Evolutionary conservation across 192 early-diverging fungal genomes (phyloP).

Genomic region (Glomus cerebriforme): DNA sequence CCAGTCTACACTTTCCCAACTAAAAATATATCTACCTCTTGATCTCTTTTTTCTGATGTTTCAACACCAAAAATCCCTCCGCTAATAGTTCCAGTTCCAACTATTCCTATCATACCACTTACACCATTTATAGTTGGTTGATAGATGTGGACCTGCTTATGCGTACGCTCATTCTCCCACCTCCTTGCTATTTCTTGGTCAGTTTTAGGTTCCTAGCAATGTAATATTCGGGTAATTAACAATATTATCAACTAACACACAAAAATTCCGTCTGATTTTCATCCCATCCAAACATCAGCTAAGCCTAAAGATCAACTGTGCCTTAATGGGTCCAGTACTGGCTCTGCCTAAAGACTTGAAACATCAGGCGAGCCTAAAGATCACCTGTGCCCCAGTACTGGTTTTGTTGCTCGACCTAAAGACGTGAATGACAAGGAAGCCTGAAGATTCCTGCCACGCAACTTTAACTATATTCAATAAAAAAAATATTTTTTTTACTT

Average conservation of each 20-base stretch:
- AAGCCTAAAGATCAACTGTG: background rate
- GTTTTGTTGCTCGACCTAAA: background rate
- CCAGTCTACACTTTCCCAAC: background rate
- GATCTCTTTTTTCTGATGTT: slow-evolving; percentile 1
- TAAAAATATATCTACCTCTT: background rate
- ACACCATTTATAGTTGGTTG: background rate
- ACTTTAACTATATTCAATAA: no score
- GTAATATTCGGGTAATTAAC: background rate
- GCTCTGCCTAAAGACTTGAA: slow-evolving; percentile 2
- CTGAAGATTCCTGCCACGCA: no score
- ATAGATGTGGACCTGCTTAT: background rate
- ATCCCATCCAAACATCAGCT: slow-evolving; percentile 16
- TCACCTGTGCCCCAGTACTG: background rate
- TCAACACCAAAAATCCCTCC: background rate
- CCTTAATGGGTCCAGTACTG: background rate
- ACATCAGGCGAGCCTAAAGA: background rate
- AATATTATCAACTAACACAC: background rate
- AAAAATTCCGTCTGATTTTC: slow-evolving; percentile 10
- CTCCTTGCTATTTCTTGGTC: background rate
- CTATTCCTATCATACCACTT: background rate
- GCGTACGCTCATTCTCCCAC: slow-evolving; percentile 1
- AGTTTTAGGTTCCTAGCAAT: background rate
- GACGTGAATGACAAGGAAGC: no score
- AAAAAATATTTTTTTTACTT: no score
- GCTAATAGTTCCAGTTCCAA: background rate